A percentile compares a stretch with the other conserved stretches of the same genome.
Conservation (phyloP, 192 early-diverging fungal genomes). For the Mortierella claussenii region DNA sequence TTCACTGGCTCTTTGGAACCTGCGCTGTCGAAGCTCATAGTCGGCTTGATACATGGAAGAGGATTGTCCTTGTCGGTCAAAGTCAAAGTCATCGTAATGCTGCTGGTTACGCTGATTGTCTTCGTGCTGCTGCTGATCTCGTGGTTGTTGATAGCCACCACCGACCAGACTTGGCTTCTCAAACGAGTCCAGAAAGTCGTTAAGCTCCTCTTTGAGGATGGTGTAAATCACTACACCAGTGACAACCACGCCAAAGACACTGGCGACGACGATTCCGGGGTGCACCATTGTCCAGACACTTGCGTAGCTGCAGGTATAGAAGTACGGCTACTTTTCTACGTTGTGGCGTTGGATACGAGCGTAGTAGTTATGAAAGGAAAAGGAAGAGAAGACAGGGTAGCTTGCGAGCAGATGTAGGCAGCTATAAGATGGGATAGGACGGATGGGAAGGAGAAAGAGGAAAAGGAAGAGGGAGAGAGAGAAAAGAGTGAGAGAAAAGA, state of each 20-base stretch:
- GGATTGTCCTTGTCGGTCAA: background rate
- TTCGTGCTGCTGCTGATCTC: background rate
- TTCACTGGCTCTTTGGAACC: background rate
- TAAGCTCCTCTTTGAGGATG: slow-evolving; percentile 29
- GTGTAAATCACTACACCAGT: slow-evolving; percentile 42
- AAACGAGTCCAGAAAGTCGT: slow-evolving; percentile 16
- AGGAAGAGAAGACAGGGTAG: background rate
- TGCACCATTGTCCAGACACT: slow-evolving; percentile 20
- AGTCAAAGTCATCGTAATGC: slow-evolving; percentile 18
- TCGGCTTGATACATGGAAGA: slow-evolving; percentile 14
- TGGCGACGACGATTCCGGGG: slow-evolving; percentile 26
- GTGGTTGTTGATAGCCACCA: background rate
- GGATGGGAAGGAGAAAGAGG: background rate
- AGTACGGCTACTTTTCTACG: too few relatives aligned
- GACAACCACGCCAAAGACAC: slow-evolving; percentile 35
- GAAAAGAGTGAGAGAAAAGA: background rate
- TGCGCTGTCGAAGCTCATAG: slow-evolving; percentile 35
- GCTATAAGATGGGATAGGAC: background rate
- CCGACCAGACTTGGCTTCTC: slow-evolving; percentile 17
- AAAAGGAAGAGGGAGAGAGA: background rate
- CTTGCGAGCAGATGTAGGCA: background rate
- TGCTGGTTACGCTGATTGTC: background rate
- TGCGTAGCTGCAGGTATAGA: background rate
- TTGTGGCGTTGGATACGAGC: too few relatives aligned
- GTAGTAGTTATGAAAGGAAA: background rate